These are phyloP conservation scores for Spongospora subterranea DNA, from an alignment of 208 protist genomes.

Conservation along the genomic window DNA sequence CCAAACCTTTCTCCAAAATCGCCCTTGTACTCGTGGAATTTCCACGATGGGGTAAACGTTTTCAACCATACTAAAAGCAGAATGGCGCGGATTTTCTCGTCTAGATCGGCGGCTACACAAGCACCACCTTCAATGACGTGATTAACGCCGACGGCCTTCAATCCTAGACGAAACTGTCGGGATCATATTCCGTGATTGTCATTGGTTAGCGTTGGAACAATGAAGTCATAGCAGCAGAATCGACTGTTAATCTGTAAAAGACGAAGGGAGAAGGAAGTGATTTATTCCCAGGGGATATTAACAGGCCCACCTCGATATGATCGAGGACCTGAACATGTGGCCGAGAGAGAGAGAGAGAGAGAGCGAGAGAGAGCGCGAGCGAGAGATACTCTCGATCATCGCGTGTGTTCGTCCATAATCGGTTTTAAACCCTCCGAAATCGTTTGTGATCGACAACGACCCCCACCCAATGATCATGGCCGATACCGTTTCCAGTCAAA, in stretches of 20 bases:
- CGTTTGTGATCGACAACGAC: background rate
- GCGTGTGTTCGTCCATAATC: background rate
- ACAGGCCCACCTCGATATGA: too few relatives aligned
- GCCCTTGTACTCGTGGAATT: background rate
- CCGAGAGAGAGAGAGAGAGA: too few relatives aligned
- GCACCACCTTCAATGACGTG: background rate
- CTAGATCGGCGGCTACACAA: background rate
- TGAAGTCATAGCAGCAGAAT: background rate
- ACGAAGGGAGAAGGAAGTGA: too few relatives aligned
- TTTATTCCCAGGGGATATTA: too few relatives aligned
- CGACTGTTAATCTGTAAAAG: background rate
- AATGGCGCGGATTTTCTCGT: background rate
- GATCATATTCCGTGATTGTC: background rate
- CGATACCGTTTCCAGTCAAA: background rate
- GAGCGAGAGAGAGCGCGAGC: too few relatives aligned
- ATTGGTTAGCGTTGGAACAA: background rate
- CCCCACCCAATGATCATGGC: background rate
- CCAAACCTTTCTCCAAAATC: background rate
- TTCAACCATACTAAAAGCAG: background rate
- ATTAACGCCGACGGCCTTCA: background rate
- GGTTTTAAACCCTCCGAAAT: background rate
- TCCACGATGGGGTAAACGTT: background rate
- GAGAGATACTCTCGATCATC: background rate
- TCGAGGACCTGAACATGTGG: too few relatives aligned
- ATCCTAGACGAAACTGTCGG: background rate